A percentile compares a stretch with the other conserved stretches of the same genome.
These are phyloP conservation scores for Debaryomyces subglobosus DNA, from an alignment of 1,139 yeast genomes.

Conservation along the genomic window DNA sequence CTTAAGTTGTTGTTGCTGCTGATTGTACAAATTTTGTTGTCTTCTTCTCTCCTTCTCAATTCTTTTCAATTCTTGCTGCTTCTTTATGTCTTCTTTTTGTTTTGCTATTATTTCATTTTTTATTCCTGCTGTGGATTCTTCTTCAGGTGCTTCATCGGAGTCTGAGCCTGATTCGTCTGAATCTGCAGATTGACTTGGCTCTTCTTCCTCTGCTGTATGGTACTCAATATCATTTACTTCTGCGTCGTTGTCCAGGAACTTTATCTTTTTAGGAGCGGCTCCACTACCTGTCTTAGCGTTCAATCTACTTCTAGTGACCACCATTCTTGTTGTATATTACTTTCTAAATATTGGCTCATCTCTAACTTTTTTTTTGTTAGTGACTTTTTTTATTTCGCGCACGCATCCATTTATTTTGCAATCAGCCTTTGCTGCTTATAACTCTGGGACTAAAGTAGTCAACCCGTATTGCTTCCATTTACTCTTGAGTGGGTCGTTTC, in stretches of 20 bases:
- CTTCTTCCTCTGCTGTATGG: conserved; percentile 22
- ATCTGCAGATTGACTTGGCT: conserved; percentile 15
- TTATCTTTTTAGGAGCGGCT: conserved; percentile 22
- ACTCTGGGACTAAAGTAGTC: conserved; percentile 28
- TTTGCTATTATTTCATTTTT: conserved; percentile 36
- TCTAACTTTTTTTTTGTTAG: conserved; percentile 7
- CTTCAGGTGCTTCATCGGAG: conserved; percentile 54
- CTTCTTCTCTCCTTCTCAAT: conserved; percentile 53
- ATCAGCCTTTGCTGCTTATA: conserved; percentile 1
- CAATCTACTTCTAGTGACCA: conserved; percentile 27
- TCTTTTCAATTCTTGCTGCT: conserved; percentile 37
- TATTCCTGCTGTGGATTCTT: conserved; percentile 38
- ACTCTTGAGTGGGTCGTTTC: conserved; percentile 29
- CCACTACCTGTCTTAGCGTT: conserved; percentile 11
- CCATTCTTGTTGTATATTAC: conserved; percentile 20
- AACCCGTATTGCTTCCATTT: conserved; percentile 44
- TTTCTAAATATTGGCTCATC: conserved; percentile 8
- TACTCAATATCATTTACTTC: conserved; percentile 18
- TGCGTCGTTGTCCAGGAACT: conserved; percentile 29
- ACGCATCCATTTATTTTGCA: conserved; percentile 6
- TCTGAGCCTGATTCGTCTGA: conserved; percentile 24
- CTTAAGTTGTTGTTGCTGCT: conserved; percentile 50
- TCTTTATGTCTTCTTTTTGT: conserved; percentile 35
- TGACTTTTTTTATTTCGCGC: conserved; percentile 5
- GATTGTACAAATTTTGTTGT: conserved; percentile 47